Evolutionary conservation across 1,139 yeast species (phyloP).

Genomic region (Lodderomyces beijingensis): DNA sequence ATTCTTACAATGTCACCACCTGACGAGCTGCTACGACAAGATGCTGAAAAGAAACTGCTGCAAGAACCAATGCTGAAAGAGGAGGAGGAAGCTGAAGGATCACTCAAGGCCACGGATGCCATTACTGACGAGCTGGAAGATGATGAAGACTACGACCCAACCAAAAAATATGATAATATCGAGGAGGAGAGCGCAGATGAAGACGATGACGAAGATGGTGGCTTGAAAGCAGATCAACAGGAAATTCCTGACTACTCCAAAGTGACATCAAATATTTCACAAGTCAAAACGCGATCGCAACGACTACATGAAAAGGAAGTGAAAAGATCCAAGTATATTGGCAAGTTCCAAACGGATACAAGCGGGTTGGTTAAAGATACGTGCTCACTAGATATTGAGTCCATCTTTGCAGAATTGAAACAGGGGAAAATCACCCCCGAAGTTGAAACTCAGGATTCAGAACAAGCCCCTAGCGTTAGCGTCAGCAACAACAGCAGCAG

Average conservation of each 20-base stretch:
- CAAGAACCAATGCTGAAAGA: no score
- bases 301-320: slow-evolving; percentile 16
- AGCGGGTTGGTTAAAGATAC: slow-evolving; percentile 27
- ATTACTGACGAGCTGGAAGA: slow-evolving; percentile 13
- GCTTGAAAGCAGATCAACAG: slow-evolving; percentile 42
- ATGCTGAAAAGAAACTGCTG: no score
- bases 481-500: slow-evolving; percentile 13
- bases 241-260: slow-evolving; percentile 33
- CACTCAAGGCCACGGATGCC: no score
- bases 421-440: slow-evolving; percentile 21
- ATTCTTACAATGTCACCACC: no score
- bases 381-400: slow-evolving; percentile 31
- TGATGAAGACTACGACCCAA: slow-evolving; percentile 15
- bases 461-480: slow-evolving; percentile 30
- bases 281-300: slow-evolving; percentile 39
- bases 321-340: slow-evolving; percentile 12
- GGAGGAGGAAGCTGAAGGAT: slow-evolving; percentile 5
- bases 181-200: slow-evolving; percentile 13
- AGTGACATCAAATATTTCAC: slow-evolving; percentile 29
- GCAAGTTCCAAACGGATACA: slow-evolving; percentile 17
- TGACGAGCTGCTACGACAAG: no score
- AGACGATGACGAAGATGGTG: slow-evolving; percentile 51
- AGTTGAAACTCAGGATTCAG: slow-evolving; percentile 5
- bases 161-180: slow-evolving; percentile 9
- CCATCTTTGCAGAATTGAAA: slow-evolving; percentile 30